These are phyloP conservation scores for Teratosphaeria gauchensis DNA, from an alignment of 2,329 filamentous ascomycete species.

Conservation along the genomic window DNA sequence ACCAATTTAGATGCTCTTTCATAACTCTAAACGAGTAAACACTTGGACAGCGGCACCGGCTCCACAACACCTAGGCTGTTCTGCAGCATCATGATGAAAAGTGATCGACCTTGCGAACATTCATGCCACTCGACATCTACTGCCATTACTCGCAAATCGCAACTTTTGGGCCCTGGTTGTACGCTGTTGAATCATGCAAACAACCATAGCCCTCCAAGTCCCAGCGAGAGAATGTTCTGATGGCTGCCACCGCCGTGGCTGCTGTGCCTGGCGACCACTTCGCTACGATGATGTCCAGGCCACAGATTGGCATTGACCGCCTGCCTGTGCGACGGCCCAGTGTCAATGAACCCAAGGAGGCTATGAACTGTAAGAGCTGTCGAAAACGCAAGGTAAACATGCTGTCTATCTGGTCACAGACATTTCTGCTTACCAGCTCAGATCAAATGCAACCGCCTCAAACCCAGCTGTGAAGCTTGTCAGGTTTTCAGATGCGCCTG, in stretches of 20 bases:
- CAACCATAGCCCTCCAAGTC: background rate
- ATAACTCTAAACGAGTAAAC: background rate
- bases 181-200: background rate
- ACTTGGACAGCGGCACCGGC: conserved; percentile 1
- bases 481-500: conserved; percentile 82
- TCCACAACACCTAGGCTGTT: conserved; percentile 3
- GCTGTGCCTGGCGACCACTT: conserved; percentile 2
- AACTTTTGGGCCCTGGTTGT: background rate
- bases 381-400: conserved; percentile 70
- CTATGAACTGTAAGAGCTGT: conserved; percentile 94
- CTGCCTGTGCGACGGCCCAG: conserved; percentile 60
- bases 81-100: background rate
- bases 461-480: conserved; percentile 79
- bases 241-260: conserved; percentile 3
- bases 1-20: background rate
- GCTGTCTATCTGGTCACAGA: background rate
- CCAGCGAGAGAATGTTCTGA: background rate
- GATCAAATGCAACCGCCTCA: conserved; percentile 86
- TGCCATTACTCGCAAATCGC: background rate
- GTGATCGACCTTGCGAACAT: background rate
- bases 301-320: conserved; percentile 72
- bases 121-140: background rate
- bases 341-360: conserved; percentile 65
- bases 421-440: conserved; percentile 27
- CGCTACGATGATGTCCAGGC: conserved; percentile 51